phyloP scores from a whole-genome alignment of 306 rosid species.

The Cicer bijugum region DNA sequence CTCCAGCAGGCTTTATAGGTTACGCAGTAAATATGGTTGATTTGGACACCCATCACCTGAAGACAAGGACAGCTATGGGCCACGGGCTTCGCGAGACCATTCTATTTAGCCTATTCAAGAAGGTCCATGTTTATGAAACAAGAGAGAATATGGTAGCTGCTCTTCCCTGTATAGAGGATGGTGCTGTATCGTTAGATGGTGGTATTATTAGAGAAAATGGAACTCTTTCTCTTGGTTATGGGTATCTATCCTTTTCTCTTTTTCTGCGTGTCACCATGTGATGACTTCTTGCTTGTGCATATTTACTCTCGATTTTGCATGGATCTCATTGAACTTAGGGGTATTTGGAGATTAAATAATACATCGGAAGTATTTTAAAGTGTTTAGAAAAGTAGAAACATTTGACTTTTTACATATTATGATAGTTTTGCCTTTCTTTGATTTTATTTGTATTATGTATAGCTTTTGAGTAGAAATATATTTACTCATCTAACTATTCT shows the following conservation, averaged over 20 bases:
- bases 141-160: slow-evolving; percentile 61
- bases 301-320: slow-evolving; percentile 1
- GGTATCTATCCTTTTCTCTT: slow-evolving; percentile 44
- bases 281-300: background rate
- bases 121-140: slow-evolving; percentile 65
- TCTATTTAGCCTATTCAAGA: slow-evolving; percentile 55
- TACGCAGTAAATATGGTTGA: slow-evolving; percentile 73
- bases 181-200: slow-evolving; percentile 74
- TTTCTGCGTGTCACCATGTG: background rate
- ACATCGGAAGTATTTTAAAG: background rate
- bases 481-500: slow-evolving; percentile 21
- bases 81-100: slow-evolving; percentile 67
- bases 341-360: background rate
- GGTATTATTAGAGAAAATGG: slow-evolving; percentile 61
- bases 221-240: slow-evolving; percentile 53
- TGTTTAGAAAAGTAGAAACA: background rate
- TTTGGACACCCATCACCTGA: slow-evolving; percentile 46
- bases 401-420: background rate
- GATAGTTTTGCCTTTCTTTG: background rate
- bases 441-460: background rate
- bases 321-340: background rate
- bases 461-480: slow-evolving; percentile 26
- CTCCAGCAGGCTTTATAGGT: slow-evolving; percentile 61
- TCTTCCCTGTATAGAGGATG: slow-evolving; percentile 54
- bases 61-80: slow-evolving; percentile 50